Conservation (phyloP, 192 early-diverging fungal species). For the Chytriomyces hyalinus region DNA sequence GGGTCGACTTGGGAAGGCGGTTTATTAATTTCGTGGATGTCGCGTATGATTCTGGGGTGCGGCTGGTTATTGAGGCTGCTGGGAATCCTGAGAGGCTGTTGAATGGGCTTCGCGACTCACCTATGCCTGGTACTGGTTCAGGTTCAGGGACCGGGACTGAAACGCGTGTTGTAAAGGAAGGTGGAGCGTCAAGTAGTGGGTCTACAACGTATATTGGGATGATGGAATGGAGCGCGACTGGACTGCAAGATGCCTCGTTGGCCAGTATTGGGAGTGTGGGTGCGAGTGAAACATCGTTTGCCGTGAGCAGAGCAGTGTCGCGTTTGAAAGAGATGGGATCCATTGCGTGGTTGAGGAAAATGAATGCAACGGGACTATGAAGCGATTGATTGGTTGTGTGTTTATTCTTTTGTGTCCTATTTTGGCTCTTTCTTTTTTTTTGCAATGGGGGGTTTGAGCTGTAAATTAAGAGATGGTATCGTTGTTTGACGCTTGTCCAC, state of each 20-base stretch:
- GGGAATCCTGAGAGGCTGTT: not conserved
- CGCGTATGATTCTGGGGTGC: constrained; percentile 20
- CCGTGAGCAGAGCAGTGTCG: constrained; percentile 18
- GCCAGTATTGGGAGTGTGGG: constrained; percentile 28
- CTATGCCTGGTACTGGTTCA: not conserved
- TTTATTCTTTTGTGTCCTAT: too few relatives aligned
- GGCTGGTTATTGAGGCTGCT: constrained; percentile 14
- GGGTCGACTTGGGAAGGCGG: constrained; percentile 22
- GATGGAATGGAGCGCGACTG: constrained; percentile 39
- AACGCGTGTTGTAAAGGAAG: constrained; percentile 14
- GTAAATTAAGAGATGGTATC: too few relatives aligned
- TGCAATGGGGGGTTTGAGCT: too few relatives aligned
- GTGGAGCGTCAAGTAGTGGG: constrained; percentile 4
- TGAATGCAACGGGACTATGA: not conserved
- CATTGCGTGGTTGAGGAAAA: not conserved
- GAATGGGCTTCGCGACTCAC: not conserved
- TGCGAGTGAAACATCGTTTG: constrained; percentile 28
- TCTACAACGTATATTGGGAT: constrained; percentile 27
- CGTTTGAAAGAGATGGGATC: constrained; percentile 30
- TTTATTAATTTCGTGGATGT: constrained; percentile 33
- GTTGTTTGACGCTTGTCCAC: too few relatives aligned
- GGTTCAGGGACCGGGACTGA: not conserved
- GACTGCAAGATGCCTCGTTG: constrained; percentile 35
- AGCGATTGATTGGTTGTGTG: not conserved
- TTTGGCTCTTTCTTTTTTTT: too few relatives aligned